Evolutionary conservation across 352 stramenopile genomes (phyloP).

Genomic region (Pythium oligandrum): DNA sequence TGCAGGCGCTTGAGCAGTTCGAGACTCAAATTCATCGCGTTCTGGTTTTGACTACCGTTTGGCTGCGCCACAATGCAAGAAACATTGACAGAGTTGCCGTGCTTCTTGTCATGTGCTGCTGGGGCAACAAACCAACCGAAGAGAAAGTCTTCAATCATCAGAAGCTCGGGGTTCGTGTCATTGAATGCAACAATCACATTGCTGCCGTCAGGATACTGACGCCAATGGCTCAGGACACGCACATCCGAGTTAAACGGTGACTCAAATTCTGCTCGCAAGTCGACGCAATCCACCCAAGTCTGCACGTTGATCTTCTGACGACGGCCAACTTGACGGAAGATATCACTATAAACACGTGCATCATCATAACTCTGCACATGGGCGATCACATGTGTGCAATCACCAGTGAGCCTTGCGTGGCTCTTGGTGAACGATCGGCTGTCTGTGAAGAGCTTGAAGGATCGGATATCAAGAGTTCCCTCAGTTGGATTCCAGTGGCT

Average conservation of each 20-base stretch:
- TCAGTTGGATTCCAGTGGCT: conserved; percentile 31
- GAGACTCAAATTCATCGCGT: conserved; percentile 36
- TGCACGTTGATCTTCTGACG: conserved; percentile 42
- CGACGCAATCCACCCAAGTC: conserved; percentile 31
- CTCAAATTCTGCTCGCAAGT: conserved; percentile 10
- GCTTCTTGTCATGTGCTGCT: conserved; percentile 2
- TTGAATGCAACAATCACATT: conserved; percentile 26
- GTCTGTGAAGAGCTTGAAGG: conserved; percentile 36
- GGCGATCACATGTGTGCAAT: conserved; percentile 28
- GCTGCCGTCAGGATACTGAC: conserved; percentile 28
- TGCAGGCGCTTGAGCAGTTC: conserved; percentile 45
- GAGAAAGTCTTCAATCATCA: conserved; percentile 21
- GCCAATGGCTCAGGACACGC: conserved; percentile 23
- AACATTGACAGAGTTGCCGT: conserved; percentile 19
- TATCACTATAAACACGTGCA: conserved; percentile 37
- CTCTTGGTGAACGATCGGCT: conserved; percentile 46
- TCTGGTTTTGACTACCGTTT: conserved; percentile 13
- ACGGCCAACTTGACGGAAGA: conserved; percentile 33
- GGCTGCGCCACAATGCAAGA: conserved; percentile 22
- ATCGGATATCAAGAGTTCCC: conserved; percentile 9
- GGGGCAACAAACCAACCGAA: conserved; percentile 29
- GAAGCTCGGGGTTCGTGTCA: conserved; percentile 13
- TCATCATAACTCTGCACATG: conserved; percentile 49
- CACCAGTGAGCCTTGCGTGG: conserved; percentile 38
- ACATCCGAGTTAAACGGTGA: conserved; percentile 8